Percentiles rank a stretch among this genome's conserved stretches.
phyloP scores from a whole-genome alignment of 176 grass and related monocot species.

The Avena atlantica region DNA sequence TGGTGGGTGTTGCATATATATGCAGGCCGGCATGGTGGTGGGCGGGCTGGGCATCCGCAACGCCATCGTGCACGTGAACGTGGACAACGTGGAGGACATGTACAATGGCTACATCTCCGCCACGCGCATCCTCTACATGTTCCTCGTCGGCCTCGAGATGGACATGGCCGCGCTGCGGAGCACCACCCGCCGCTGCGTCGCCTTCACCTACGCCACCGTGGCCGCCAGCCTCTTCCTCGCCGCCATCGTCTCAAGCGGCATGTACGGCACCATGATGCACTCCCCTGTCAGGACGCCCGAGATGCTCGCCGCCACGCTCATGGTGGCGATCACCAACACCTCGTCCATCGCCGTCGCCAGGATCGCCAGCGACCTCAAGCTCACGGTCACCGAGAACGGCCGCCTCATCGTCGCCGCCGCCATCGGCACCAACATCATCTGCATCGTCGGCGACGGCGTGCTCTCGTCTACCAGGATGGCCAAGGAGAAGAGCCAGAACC shows the following conservation, averaged over 20 bases:
- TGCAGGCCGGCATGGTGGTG: constrained; percentile 43
- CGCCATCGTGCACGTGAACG: constrained; percentile 55
- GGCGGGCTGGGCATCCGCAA: constrained; percentile 51
- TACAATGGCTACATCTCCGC: constrained; percentile 43
- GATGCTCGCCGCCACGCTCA: constrained; percentile 61
- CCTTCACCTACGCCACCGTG: constrained; percentile 57
- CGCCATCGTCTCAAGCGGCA: constrained; percentile 44
- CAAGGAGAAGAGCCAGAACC: constrained; percentile 22
- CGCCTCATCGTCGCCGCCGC: constrained; percentile 42
- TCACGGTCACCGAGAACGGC: constrained; percentile 53
- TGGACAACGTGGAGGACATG: constrained; percentile 64
- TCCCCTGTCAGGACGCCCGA: constrained; percentile 55
- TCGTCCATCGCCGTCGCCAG: constrained; percentile 32
- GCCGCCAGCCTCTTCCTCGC: constrained; percentile 53
- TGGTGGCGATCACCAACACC: constrained; percentile 49
- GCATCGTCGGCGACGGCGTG: constrained; percentile 51
- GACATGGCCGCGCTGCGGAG: constrained; percentile 51
- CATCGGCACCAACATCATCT: constrained; percentile 57
- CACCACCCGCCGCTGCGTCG: constrained; percentile 30
- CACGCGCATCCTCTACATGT: constrained; percentile 50
- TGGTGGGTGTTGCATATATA: too few relatives aligned
- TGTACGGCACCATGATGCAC: constrained; percentile 77
- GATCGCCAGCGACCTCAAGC: constrained; percentile 48
- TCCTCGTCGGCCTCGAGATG: constrained; percentile 52
- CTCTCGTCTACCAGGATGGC: constrained; percentile 43